phyloP scores from a whole-genome alignment of 768 basidiomycete species.

The Trametes gibbosa region DNA sequence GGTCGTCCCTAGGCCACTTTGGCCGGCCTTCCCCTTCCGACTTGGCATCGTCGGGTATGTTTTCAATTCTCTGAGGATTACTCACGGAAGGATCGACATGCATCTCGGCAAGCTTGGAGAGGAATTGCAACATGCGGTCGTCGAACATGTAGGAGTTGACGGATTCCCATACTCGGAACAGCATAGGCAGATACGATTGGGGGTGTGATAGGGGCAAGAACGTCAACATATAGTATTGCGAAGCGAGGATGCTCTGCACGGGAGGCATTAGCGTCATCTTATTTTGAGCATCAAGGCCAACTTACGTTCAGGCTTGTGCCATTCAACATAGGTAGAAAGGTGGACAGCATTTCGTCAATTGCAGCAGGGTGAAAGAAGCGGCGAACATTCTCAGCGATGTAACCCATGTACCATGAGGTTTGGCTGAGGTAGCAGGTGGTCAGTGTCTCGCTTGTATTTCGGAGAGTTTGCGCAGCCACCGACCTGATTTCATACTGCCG shows the following conservation, averaged over 20 bases:
- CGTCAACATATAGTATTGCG: slow-evolving; percentile 82
- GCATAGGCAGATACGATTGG: slow-evolving; percentile 77
- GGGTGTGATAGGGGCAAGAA: slow-evolving; percentile 86
- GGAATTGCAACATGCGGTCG: slow-evolving; percentile 84
- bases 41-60: slow-evolving; percentile 67
- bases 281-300: slow-evolving; percentile 9
- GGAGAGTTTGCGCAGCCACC: slow-evolving; percentile 25
- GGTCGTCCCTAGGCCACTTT: slow-evolving; percentile 46
- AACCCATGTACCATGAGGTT: slow-evolving; percentile 75
- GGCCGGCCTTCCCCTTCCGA: slow-evolving; percentile 63
- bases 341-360: slow-evolving; percentile 84
- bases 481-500: slow-evolving; percentile 79
- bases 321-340: slow-evolving; percentile 76
- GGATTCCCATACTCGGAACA: slow-evolving; percentile 86
- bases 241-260: slow-evolving; percentile 64
- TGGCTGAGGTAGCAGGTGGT: slow-evolving; percentile 42
- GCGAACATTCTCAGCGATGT: slow-evolving; percentile 62
- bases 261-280: slow-evolving; percentile 5
- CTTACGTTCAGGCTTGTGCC: slow-evolving; percentile 71
- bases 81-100: slow-evolving; percentile 78
- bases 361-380: slow-evolving; percentile 89
- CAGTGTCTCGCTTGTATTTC: not conserved
- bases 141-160: slow-evolving; percentile 88
- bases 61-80: slow-evolving; percentile 64
- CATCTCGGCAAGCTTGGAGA: slow-evolving; percentile 72